Evolutionary conservation across 306 rosid species (phyloP).

Genomic region (Sicyos baderoa): DNA sequence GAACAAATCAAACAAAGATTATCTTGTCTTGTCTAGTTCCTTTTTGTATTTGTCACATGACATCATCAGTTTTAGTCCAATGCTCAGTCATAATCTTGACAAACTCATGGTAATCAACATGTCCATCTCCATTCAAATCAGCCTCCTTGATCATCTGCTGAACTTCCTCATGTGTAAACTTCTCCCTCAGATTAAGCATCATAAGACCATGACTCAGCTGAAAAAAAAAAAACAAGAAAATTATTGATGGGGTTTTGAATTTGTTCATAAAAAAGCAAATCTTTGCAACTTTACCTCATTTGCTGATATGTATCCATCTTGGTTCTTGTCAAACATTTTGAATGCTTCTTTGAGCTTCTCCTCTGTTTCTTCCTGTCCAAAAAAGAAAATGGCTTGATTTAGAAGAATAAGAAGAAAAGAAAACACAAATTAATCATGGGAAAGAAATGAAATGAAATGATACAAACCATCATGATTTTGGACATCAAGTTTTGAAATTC

Average conservation of each 20-base stretch:
- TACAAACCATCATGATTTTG: constrained; percentile 39
- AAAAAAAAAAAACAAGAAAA: constrained; percentile 7
- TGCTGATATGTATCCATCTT: constrained; percentile 81
- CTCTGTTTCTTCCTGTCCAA: constrained; percentile 62
- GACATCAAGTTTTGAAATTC: constrained; percentile 71
- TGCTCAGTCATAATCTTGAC: constrained; percentile 51
- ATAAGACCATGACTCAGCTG: constrained; percentile 78
- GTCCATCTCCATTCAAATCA: constrained; percentile 89
- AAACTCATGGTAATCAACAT: constrained; percentile 72
- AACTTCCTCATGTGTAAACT: constrained; percentile 64
- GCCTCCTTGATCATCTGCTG: constrained; percentile 81
- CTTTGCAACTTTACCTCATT: constrained; percentile 40
- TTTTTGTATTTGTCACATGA: too few species aligned
- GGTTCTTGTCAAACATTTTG: constrained; percentile 77
- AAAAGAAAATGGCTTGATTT: too few species aligned
- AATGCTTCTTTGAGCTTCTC: constrained; percentile 79
- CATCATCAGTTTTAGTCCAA: not conserved
- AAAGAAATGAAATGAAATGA: too few species aligned
- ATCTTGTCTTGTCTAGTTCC: too few species aligned
- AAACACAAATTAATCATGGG: too few species aligned
- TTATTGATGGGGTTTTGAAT: too few species aligned
- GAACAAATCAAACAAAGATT: not conserved
- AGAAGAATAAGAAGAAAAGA: too few species aligned
- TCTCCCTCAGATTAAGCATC: constrained; percentile 59
- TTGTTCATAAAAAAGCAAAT: too few species aligned